These are phyloP conservation scores for Phytophthora quininea DNA, from an alignment of 352 stramenopile species.

Conservation along the genomic window DNA sequence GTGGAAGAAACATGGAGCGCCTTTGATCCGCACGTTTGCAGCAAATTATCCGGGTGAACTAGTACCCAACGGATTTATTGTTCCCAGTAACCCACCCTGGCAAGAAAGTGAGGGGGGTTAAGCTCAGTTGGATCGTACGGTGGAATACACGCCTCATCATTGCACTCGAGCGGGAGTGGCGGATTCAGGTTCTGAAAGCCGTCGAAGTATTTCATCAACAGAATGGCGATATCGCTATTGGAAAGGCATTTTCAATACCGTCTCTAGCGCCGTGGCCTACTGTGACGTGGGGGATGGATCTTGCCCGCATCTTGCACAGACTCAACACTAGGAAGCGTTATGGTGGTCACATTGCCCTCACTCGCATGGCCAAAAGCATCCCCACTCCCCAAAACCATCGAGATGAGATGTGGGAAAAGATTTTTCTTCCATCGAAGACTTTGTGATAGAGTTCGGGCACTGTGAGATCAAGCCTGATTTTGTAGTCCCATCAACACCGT, in stretches of 20 bases:
- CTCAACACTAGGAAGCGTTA: conserved; percentile 28
- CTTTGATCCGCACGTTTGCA: conserved; percentile 27
- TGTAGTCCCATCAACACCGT: conserved; percentile 13
- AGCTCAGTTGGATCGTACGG: conserved; percentile 24
- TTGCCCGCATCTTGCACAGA: conserved; percentile 24
- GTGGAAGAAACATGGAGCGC: conserved; percentile 25
- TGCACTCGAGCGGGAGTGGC: conserved; percentile 27
- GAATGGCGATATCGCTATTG: conserved; percentile 9
- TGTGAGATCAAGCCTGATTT: conserved; percentile 27
- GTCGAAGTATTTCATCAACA: conserved; percentile 25
- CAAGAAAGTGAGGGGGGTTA: conserved; percentile 25
- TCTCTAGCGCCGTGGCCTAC: conserved; percentile 27
- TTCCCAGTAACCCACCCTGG: conserved; percentile 27
- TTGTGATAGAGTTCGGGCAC: conserved; percentile 17
- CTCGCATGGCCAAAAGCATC: conserved; percentile 17
- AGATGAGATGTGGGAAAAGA: conserved; percentile 31
- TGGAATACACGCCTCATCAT: conserved; percentile 32
- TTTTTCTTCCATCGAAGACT: conserved; percentile 18
- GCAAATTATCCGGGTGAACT: conserved; percentile 13
- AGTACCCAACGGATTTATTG: conserved; percentile 28
- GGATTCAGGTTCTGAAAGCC: conserved; percentile 23
- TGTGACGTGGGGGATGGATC: conserved; percentile 34
- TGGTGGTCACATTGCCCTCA: conserved; percentile 25
- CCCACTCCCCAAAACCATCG: conserved; percentile 13
- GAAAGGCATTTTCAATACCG: conserved; percentile 23